phyloP scores from a whole-genome alignment of 2,329 filamentous ascomycete species.

The Orbilia oligospora region DNA sequence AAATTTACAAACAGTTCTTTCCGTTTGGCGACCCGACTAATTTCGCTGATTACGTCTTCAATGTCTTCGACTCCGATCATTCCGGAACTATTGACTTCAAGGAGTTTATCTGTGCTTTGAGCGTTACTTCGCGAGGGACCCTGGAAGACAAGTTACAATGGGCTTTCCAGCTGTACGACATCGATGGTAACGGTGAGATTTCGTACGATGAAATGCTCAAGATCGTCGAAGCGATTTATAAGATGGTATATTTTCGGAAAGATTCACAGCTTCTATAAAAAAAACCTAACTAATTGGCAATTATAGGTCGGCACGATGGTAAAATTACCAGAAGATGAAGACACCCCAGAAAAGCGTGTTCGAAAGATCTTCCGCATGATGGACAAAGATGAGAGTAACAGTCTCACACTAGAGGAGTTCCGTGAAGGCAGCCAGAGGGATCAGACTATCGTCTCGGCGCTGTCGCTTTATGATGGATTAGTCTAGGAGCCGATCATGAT shows the following conservation, averaged over 20 bases:
- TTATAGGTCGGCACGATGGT: constrained; percentile 96
- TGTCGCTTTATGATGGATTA: constrained; percentile 95
- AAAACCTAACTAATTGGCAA: background rate
- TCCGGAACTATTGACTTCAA: constrained; percentile 99
- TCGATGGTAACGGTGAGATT: constrained; percentile 98
- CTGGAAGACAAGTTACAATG: constrained; percentile 99
- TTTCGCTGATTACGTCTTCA: constrained; percentile 99
- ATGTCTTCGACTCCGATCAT: constrained; percentile 98
- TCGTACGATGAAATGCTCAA: constrained; percentile 99
- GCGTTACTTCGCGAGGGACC: constrained; percentile 95
- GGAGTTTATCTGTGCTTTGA: constrained; percentile 98
- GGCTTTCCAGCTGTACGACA: constrained; percentile 99
- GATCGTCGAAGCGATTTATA: constrained; percentile 99
- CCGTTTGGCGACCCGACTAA: constrained; percentile 97
- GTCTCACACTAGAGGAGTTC: constrained; percentile 96
- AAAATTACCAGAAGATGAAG: constrained; percentile 97
- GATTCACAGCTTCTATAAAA: no score
- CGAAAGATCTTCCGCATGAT: constrained; percentile 99
- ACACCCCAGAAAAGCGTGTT: constrained; percentile 98
- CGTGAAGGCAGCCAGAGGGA: constrained; percentile 99
- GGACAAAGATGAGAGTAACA: constrained; percentile 99
- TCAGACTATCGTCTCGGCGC: constrained; percentile 96
- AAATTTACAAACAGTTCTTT: constrained; percentile 99
- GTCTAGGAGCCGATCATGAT: constrained; percentile 72
- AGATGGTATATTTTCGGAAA: constrained; percentile 87